These are phyloP conservation scores for Rhizopogon roseolus DNA, from an alignment of 768 basidiomycete species.

Conservation along the genomic window DNA sequence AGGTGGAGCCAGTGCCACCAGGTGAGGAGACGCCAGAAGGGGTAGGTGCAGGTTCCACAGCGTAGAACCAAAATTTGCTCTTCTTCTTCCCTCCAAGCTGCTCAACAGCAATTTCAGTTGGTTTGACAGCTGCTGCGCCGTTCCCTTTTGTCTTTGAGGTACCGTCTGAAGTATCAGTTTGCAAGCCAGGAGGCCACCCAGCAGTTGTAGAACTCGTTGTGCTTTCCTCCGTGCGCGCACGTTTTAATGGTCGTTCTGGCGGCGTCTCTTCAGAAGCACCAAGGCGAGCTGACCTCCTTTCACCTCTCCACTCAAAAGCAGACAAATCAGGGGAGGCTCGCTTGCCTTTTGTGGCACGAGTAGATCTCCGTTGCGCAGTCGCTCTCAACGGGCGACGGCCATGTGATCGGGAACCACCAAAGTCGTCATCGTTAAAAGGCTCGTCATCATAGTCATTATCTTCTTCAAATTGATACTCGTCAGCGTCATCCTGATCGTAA, in stretches of 20 bases:
- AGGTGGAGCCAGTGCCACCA: slow-evolving; percentile 10
- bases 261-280: slow-evolving; percentile 50
- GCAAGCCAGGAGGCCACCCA: slow-evolving; percentile 23
- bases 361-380: slow-evolving; percentile 46
- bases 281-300: slow-evolving; percentile 65
- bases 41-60: slow-evolving; percentile 63
- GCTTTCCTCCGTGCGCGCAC: slow-evolving; percentile 77
- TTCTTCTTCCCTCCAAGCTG: slow-evolving; percentile 76
- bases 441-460: slow-evolving; percentile 68
- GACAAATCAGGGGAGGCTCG: slow-evolving; percentile 46
- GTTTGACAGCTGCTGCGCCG: slow-evolving; percentile 64
- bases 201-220: slow-evolving; percentile 46
- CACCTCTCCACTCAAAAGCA: slow-evolving; percentile 63
- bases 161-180: slow-evolving; percentile 18
- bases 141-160: slow-evolving; percentile 46
- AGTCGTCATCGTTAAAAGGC: slow-evolving; percentile 34
- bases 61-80: slow-evolving; percentile 88
- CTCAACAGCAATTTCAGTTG: slow-evolving; percentile 71
- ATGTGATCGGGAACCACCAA: slow-evolving; percentile 33
- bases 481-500: slow-evolving; percentile 47
- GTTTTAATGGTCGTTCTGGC: slow-evolving; percentile 54
- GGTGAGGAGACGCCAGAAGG: slow-evolving; percentile 16
- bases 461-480: slow-evolving; percentile 63
- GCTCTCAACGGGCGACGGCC: slow-evolving; percentile 33
- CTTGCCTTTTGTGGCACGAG: slow-evolving; percentile 47